These are phyloP conservation scores for Penicillium hordei DNA, from an alignment of 2,329 filamentous ascomycete species.

Conservation along the genomic window DNA sequence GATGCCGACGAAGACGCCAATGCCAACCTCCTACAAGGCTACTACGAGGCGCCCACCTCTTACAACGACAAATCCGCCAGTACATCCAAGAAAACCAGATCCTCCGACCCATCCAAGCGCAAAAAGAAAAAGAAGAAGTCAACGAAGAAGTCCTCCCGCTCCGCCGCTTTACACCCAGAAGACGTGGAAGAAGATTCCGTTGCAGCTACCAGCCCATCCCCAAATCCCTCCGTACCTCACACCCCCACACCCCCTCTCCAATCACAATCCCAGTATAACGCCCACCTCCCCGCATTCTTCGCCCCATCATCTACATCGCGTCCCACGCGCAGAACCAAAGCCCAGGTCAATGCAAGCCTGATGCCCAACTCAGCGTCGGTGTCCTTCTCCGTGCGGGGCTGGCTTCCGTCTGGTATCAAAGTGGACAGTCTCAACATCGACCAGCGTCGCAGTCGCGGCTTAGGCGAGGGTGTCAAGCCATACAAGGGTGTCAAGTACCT, in stretches of 20 bases:
- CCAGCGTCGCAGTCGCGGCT: conserved; percentile 75
- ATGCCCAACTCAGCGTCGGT: conserved; percentile 78
- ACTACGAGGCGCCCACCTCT: conserved; percentile 47
- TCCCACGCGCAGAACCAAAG: conserved; percentile 35
- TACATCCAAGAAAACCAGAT: conserved; percentile 27
- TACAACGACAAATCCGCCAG: conserved; percentile 26
- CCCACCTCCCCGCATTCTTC: conserved; percentile 25
- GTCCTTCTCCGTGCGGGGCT: conserved; percentile 63
- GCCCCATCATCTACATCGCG: conserved; percentile 21
- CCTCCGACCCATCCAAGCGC: conserved; percentile 30
- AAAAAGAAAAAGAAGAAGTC: conserved; percentile 42
- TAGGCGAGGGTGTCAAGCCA: conserved; percentile 85
- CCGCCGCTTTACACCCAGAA: conserved; percentile 18
- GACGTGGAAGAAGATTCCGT: conserved; percentile 17
- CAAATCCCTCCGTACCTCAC: conserved; percentile 23
- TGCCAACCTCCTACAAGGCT: conserved; percentile 46
- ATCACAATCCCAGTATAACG: conserved; percentile 14
- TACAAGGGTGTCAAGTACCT: conserved; percentile 99
- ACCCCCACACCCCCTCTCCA: conserved; percentile 21
- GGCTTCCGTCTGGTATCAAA: conserved; percentile 63
- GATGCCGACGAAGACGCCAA: conserved; percentile 34
- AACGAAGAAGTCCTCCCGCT: conserved; percentile 31
- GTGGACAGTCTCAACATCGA: conserved; percentile 64
- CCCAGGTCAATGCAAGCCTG: conserved; percentile 69
- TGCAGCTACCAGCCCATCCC: conserved; percentile 22